Conservation (phyloP, 2,329 filamentous ascomycete genomes). For the Dissoconium aciculare region DNA sequence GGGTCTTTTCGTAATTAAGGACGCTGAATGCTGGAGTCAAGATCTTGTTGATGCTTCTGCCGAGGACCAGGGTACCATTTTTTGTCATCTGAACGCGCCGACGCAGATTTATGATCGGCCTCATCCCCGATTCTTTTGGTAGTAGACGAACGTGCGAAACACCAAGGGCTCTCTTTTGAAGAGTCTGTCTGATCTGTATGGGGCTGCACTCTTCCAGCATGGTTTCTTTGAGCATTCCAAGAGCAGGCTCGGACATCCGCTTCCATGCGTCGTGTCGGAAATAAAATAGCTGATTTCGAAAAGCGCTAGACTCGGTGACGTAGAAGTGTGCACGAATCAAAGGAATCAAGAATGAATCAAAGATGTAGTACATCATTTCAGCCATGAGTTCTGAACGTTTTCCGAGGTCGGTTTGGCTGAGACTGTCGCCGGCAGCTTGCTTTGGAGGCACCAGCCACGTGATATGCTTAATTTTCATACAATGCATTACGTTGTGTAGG, state of each 20-base stretch:
- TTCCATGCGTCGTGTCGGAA: slow-evolving; percentile 92
- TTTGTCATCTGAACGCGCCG: slow-evolving; percentile 42
- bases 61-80: slow-evolving; percentile 41
- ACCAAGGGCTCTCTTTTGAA: slow-evolving; percentile 52
- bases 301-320: slow-evolving; percentile 72
- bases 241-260: slow-evolving; percentile 55
- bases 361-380: slow-evolving; percentile 82
- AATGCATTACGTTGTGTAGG: slow-evolving; percentile 62
- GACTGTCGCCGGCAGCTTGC: slow-evolving; percentile 34
- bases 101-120: slow-evolving; percentile 77
- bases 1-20: slow-evolving; percentile 57
- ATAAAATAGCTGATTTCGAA: slow-evolving; percentile 75
- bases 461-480: slow-evolving; percentile 39
- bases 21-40: slow-evolving; percentile 61
- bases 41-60: slow-evolving; percentile 52
- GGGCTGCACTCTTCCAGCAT: slow-evolving; percentile 68
- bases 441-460: slow-evolving; percentile 54
- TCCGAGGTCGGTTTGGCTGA: slow-evolving; percentile 53
- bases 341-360: slow-evolving; percentile 83
- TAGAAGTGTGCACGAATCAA: slow-evolving; percentile 81
- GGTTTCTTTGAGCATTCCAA: slow-evolving; percentile 48
- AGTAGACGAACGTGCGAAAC: slow-evolving; percentile 67
- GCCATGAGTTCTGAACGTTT: slow-evolving; percentile 68
- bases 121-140: slow-evolving; percentile 61
- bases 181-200: slow-evolving; percentile 40